These are phyloP conservation scores for Trypanosoma vivax DNA, from an alignment of 208 protist genomes.

Conservation along the genomic window DNA sequence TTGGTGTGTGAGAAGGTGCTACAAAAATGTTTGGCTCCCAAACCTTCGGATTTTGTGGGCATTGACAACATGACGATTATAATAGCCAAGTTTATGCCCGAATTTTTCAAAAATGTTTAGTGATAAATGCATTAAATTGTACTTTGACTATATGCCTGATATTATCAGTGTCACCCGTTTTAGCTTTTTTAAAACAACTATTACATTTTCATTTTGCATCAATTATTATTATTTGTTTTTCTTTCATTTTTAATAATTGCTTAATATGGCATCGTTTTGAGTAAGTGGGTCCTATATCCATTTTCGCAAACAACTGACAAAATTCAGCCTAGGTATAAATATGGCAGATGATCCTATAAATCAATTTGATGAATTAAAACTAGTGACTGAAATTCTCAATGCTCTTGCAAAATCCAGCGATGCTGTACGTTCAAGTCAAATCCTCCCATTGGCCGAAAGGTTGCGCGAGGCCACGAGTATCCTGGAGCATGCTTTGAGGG, in stretches of 20 bases:
- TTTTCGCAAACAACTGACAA: neutral
- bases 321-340: constrained; percentile 5
- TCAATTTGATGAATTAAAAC: constrained; percentile 35
- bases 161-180: constrained; percentile 10
- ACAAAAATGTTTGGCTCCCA: constrained; percentile 65
- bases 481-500: constrained; percentile 5
- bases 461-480: constrained; percentile 23
- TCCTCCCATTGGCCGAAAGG: constrained; percentile 30
- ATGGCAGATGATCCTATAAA: constrained; percentile 14
- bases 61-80: constrained; percentile 89
- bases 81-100: constrained; percentile 75
- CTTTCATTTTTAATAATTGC: constrained; percentile 2
- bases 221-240: neutral
- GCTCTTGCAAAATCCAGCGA: constrained; percentile 27
- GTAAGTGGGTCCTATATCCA: neutral
- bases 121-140: constrained; percentile 9
- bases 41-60: constrained; percentile 20
- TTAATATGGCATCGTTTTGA: constrained; percentile 12
- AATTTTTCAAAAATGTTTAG: constrained; percentile 38
- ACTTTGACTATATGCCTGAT: constrained; percentile 1
- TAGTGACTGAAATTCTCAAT: constrained; percentile 62
- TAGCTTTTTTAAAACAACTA: constrained; percentile 1
- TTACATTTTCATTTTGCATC: constrained; percentile 9
- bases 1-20: constrained; percentile 74
- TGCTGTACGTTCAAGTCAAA: constrained; percentile 30